Evolutionary conservation across 306 rosid species (phyloP).

Genomic region (Gynostemma pentaphyllum): DNA sequence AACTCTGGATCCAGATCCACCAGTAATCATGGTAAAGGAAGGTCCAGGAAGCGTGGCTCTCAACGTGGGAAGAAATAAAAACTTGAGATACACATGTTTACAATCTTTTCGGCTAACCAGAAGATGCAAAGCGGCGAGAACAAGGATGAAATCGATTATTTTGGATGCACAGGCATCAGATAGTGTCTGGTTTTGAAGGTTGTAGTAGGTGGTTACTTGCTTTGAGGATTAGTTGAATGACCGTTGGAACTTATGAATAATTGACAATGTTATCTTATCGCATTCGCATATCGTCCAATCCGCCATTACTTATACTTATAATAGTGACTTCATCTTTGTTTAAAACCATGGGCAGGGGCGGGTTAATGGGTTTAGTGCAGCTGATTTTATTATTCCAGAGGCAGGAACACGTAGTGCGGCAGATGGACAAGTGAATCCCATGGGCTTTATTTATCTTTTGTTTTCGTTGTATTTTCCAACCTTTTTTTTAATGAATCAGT

Average conservation of each 20-base stretch:
- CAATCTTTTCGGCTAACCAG: conserved; percentile 40
- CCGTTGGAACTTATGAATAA: not conserved
- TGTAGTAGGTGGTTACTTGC: not conserved
- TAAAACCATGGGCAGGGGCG: too few species aligned
- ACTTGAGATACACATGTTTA: conserved; percentile 9
- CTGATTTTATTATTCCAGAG: too few species aligned
- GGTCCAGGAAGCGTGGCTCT: conserved; percentile 38
- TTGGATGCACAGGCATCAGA: not conserved
- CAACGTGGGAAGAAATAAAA: conserved; percentile 36
- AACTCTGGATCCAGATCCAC: conserved; percentile 24
- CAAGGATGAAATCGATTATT: conserved; percentile 46
- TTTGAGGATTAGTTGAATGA: not conserved
- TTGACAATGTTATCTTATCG: too few species aligned
- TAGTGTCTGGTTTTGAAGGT: not conserved
- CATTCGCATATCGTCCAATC: too few species aligned
- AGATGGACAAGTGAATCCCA: too few species aligned
- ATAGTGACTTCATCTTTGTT: too few species aligned
- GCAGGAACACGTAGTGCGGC: too few species aligned
- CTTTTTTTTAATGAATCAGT: too few species aligned
- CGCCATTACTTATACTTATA: too few species aligned
- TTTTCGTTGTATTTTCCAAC: too few species aligned
- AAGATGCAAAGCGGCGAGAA: conserved; percentile 60
- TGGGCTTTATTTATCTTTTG: too few species aligned
- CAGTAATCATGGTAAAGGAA: conserved; percentile 24
- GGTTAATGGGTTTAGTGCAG: too few species aligned